phyloP scores from a whole-genome alignment of 2,329 filamentous ascomycete genomes.

The Scorias spongiosa region DNA sequence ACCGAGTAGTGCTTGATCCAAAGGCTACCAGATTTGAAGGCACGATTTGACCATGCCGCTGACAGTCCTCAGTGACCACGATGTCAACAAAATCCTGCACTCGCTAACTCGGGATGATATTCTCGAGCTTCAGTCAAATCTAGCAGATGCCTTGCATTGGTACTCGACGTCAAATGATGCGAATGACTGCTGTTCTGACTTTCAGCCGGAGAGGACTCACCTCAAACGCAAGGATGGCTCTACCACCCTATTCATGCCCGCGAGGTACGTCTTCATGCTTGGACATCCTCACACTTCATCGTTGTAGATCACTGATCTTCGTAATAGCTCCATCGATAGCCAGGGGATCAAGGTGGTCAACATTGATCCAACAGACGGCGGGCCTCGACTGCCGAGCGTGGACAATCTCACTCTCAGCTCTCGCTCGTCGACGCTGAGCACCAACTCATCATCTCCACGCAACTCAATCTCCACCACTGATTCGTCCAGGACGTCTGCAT shows the following conservation, averaged over 20 bases:
- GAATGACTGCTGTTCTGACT: constrained; percentile 41
- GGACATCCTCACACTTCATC: not conserved
- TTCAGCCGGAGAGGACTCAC: constrained; percentile 46
- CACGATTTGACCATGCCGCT: constrained; percentile 35
- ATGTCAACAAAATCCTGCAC: constrained; percentile 41
- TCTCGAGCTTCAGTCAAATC: constrained; percentile 38
- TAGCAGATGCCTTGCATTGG: constrained; percentile 46
- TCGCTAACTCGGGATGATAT: constrained; percentile 43
- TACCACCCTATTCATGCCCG: constrained; percentile 53
- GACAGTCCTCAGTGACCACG: constrained; percentile 41
- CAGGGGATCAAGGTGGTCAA: constrained; percentile 53
- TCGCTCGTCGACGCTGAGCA: constrained; percentile 15
- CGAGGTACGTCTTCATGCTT: constrained; percentile 34
- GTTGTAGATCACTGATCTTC: not conserved
- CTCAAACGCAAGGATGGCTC: constrained; percentile 46
- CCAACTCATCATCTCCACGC: constrained; percentile 10
- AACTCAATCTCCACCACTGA: constrained; percentile 14
- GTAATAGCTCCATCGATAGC: constrained; percentile 14
- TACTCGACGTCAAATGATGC: constrained; percentile 48
- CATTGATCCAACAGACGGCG: constrained; percentile 24
- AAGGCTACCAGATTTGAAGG: too few species aligned
- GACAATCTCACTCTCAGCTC: constrained; percentile 13
- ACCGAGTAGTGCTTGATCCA: too few species aligned
- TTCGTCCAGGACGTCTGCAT: constrained; percentile 8
- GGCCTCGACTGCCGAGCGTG: constrained; percentile 10